A percentile compares a stretch with the other conserved stretches of the same genome.
These are phyloP conservation scores for Podila horticola DNA, from an alignment of 192 early-diverging fungal genomes.

Conservation along the genomic window DNA sequence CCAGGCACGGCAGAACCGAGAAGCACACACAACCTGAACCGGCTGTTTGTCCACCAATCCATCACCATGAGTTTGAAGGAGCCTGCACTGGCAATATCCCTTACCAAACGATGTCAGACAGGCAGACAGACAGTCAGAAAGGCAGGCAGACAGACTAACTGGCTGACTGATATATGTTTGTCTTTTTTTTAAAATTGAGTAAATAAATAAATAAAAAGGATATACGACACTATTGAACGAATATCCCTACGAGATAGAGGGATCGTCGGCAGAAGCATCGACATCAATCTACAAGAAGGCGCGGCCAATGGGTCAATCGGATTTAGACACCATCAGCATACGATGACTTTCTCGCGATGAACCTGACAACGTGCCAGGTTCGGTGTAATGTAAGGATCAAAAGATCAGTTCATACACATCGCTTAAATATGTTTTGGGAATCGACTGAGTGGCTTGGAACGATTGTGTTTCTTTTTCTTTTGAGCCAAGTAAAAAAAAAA, in stretches of 20 bases:
- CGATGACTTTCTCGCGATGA: background rate
- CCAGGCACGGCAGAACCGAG: too few species aligned
- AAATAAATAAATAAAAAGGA: background rate
- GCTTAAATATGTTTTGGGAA: background rate
- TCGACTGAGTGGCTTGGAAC: background rate
- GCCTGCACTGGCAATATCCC: too few species aligned
- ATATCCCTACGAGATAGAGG: slow-evolving; percentile 1
- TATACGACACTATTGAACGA: background rate
- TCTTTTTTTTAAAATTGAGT: background rate
- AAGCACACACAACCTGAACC: too few species aligned
- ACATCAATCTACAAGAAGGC: background rate
- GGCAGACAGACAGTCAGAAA: too few species aligned
- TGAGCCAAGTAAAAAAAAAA: background rate
- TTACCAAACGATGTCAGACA: too few species aligned
- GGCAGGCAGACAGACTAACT: too few species aligned
- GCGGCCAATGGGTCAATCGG: background rate
- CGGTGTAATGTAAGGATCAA: slow-evolving; percentile 1
- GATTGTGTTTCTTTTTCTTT: background rate
- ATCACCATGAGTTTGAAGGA: too few species aligned
- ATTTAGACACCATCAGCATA: background rate
- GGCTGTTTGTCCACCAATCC: too few species aligned
- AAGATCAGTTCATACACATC: background rate
- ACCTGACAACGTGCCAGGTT: slow-evolving; percentile 6
- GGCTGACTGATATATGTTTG: background rate
- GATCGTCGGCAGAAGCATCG: slow-evolving; percentile 1